phyloP scores from a whole-genome alignment of 257 asterid genomes.

The Solanum stenotomum region DNA sequence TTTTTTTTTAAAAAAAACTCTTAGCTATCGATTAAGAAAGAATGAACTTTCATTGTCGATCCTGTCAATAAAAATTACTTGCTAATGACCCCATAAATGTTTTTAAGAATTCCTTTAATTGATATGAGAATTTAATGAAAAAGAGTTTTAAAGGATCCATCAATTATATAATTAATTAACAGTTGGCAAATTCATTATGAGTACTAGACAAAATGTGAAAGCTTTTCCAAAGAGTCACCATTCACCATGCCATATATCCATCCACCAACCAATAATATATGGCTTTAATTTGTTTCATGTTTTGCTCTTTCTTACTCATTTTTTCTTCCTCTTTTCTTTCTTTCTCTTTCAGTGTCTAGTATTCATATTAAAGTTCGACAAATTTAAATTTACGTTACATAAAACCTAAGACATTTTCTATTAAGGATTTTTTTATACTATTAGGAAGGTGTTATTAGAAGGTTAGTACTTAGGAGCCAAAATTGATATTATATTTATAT shows the following conservation, averaged over 20 bases:
- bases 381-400: fast-evolving
- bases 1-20: background rate
- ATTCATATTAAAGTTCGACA: background rate
- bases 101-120: background rate
- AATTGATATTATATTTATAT: background rate
- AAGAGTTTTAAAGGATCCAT: background rate
- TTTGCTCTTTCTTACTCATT: background rate
- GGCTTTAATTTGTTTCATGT: background rate
- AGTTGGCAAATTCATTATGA: background rate
- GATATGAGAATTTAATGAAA: background rate
- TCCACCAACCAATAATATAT: background rate
- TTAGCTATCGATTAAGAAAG: background rate
- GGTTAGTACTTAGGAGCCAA: background rate
- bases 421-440: background rate
- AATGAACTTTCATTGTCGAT: background rate
- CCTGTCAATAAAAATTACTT: background rate
- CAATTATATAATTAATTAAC: background rate
- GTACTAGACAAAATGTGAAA: background rate
- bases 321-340: background rate
- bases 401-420: background rate
- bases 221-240: background rate
- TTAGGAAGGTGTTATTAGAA: background rate
- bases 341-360: fast-evolving
- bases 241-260: background rate
- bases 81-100: background rate